Base-by-base conservation (phyloP, 257 asterid genomes). In the Fraxinus anomala region DNA sequence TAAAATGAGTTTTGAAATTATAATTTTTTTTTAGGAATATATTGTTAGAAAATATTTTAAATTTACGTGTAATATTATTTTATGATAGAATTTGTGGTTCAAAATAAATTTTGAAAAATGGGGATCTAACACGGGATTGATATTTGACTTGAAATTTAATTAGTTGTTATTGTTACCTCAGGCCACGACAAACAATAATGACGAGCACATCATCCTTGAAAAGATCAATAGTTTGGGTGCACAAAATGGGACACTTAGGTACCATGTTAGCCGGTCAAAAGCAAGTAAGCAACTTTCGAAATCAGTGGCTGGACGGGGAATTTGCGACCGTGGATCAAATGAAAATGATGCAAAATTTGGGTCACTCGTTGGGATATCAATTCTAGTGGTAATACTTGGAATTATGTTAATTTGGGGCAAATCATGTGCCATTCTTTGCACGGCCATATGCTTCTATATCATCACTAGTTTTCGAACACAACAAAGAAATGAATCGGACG, bases 341-440 rank as follows among this genome's bases (percentile, higher is more conserved):
- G 2, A 5, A 44, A 3, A 1, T n/a, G 56, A 33, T 39, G 76
- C n/a, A 36, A 78, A 74, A 2, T 49, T 79, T 68, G 88, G 82
- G 74, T 80, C 75, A 24, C 6, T 80, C 2, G 19, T 74, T 73
- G 89, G 87, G 56, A 81, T 83, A 82, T 77, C 83, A 9, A 59
- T 79, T 6, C 36, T 86, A 61, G 8, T 80, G 84, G 75, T 79
- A 17, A 72, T 80, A 4, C 61, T 86, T 56, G 30, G 78, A 71
- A 80, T 80, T 72, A 80, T 87, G 87, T 40, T 84, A 39, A 31
- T 87, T 66, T 84, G 83, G 80, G 90, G 90, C 3, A 87, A 82
- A 59, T 19, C 77, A 5, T 87, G 82, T 77, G 90, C 90, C 71
- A 87, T 87, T 80, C 36, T 87, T 73, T 84, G 84, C 49, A 80